A percentile compares a stretch with the other conserved stretches of the same genome.
phyloP scores from a whole-genome alignment of 164 flowering plant genomes.

The Piper betle region DNA sequence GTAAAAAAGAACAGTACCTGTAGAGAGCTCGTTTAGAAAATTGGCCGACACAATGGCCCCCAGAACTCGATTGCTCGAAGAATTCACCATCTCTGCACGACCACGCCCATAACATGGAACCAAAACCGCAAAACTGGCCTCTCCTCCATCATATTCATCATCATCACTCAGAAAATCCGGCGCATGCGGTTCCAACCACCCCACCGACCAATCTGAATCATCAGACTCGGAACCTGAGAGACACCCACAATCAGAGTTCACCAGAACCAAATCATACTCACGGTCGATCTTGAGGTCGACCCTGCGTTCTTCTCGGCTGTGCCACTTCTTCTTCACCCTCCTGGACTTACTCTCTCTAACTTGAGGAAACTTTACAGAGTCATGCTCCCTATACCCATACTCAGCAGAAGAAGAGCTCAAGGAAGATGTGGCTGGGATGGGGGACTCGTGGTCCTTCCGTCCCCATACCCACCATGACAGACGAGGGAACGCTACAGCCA shows the following conservation, averaged over 20 bases:
- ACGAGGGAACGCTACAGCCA: constrained; percentile 33
- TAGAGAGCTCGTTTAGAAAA: constrained; percentile 29
- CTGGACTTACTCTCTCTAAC: constrained; percentile 26
- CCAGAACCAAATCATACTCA: constrained; percentile 73
- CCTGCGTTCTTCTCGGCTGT: constrained; percentile 57
- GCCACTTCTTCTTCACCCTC: constrained; percentile 58
- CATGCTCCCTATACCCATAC: constrained; percentile 23
- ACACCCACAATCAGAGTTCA: constrained; percentile 78
- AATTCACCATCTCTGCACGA: constrained; percentile 18
- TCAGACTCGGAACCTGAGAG: constrained; percentile 79
- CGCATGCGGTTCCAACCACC: constrained; percentile 90
- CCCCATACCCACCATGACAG: constrained; percentile 45
- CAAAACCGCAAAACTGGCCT: constrained; percentile 69
- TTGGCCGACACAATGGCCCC: constrained; percentile 26
- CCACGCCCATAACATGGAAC: constrained; percentile 74
- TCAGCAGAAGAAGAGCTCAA: constrained; percentile 23
- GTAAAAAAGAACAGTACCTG: constrained; percentile 22
- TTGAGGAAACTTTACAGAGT: constrained; percentile 26
- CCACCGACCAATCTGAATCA: constrained; percentile 84
- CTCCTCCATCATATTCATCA: constrained; percentile 48
- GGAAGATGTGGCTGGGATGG: constrained; percentile 15
- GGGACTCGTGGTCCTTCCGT: constrained; percentile 28
- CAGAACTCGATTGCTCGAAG: constrained; percentile 27
- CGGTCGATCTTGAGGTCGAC: constrained; percentile 35
- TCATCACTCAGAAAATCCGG: constrained; percentile 60